Percentiles rank a stretch among this genome's conserved stretches.
These are phyloP conservation scores for Metschnikowia dekortorum DNA, from an alignment of 805 yeast genomes.

Conservation along the genomic window DNA sequence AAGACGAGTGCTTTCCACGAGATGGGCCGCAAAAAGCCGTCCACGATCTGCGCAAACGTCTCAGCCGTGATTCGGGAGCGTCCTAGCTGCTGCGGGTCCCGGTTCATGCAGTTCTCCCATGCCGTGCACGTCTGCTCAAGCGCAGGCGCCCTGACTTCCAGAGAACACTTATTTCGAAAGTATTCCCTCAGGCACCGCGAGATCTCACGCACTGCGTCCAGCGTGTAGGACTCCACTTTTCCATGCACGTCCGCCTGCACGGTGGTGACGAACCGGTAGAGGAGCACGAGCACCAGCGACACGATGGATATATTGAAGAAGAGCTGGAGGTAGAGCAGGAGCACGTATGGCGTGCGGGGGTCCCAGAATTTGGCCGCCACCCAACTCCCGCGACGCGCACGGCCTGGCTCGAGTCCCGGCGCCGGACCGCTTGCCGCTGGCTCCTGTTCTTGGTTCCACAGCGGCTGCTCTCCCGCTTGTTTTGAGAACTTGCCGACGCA, in stretches of 20 bases:
- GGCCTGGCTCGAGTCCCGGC: neutral
- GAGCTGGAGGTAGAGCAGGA: slow-evolving; percentile 62
- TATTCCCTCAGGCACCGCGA: slow-evolving; percentile 67
- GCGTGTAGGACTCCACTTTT: slow-evolving; percentile 59
- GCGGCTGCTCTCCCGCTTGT: too few relatives aligned
- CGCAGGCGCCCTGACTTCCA: slow-evolving; percentile 65
- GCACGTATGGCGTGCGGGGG: slow-evolving; percentile 50
- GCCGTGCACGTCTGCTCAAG: slow-evolving; percentile 62
- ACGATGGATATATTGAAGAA: slow-evolving; percentile 53
- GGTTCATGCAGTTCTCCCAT: slow-evolving; percentile 81
- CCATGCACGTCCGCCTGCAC: slow-evolving; percentile 65
- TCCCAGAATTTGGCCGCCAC: slow-evolving; percentile 21
- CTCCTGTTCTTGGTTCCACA: too few relatives aligned
- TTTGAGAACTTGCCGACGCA: slow-evolving; percentile 3
- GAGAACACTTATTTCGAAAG: slow-evolving; percentile 65
- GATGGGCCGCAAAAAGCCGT: slow-evolving; percentile 69
- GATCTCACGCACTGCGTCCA: slow-evolving; percentile 60
- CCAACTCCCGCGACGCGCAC: neutral
- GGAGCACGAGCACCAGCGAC: slow-evolving; percentile 46
- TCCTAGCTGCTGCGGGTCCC: slow-evolving; percentile 66
- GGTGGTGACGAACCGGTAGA: slow-evolving; percentile 49
- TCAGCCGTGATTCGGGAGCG: slow-evolving; percentile 73
- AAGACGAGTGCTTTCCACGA: slow-evolving; percentile 63
- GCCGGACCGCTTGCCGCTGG: neutral
- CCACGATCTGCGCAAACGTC: slow-evolving; percentile 75